Percentiles rank a stretch among this genome's conserved stretches.
Evolutionary conservation across 2,329 filamentous ascomycete genomes (phyloP).

Genomic region (Talaromyces piceae): DNA sequence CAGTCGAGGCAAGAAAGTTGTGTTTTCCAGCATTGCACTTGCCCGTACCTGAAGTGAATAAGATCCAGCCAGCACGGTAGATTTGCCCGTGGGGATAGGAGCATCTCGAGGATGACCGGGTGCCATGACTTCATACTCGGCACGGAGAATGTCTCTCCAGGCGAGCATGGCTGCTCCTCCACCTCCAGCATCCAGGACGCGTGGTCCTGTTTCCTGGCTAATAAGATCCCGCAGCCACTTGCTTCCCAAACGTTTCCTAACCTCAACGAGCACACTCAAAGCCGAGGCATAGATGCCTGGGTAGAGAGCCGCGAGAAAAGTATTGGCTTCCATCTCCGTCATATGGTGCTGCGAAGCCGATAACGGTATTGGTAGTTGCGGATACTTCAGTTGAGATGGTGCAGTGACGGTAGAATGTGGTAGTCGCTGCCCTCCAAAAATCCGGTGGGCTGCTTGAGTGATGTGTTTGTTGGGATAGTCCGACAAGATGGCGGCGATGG

Average conservation of each 20-base stretch:
- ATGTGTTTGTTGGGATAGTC: constrained; percentile 68
- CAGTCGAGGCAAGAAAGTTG: constrained; percentile 84
- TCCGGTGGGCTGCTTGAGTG: constrained; percentile 59
- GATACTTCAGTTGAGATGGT: constrained; percentile 38
- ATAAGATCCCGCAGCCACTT: constrained; percentile 53
- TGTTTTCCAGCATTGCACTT: constrained; percentile 73
- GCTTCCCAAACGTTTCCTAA: constrained; percentile 52
- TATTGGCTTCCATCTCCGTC: constrained; percentile 55
- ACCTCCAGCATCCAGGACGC: constrained; percentile 55
- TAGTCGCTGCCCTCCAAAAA: constrained; percentile 69
- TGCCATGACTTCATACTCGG: constrained; percentile 70
- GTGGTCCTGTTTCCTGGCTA: constrained; percentile 48
- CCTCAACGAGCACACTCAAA: constrained; percentile 51
- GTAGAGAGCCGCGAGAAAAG: constrained; percentile 52
- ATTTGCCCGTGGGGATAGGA: constrained; percentile 52
- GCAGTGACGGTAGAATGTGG: constrained; percentile 72
- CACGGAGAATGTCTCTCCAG: constrained; percentile 63
- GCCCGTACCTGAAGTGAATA: constrained; percentile 67
- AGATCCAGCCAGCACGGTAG: constrained; percentile 72
- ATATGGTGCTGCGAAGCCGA: constrained; percentile 50
- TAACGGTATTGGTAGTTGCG: constrained; percentile 52
- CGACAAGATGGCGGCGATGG: constrained; percentile 61
- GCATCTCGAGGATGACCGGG: constrained; percentile 34
- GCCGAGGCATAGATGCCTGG: constrained; percentile 54
- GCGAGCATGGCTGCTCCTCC: constrained; percentile 56